Evolutionary conservation across 352 stramenopile genomes (phyloP).

Genomic region (Phytophthora kernoviae): DNA sequence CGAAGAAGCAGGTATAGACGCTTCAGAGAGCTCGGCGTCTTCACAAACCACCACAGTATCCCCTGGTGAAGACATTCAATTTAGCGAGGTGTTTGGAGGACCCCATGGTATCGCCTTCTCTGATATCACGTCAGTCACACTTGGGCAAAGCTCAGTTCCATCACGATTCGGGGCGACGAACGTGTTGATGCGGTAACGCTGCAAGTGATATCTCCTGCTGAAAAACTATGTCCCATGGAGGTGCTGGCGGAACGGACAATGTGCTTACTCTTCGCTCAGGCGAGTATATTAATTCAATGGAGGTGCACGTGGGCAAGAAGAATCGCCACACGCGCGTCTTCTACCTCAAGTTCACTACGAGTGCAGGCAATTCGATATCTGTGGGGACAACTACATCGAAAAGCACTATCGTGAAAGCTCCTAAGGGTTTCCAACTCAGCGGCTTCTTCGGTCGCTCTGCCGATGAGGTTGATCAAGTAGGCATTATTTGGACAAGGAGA

Average conservation of each 20-base stretch:
- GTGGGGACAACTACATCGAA: constrained; percentile 13
- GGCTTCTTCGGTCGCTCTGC: constrained; percentile 28
- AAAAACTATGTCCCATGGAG: constrained; percentile 24
- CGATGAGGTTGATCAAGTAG: constrained; percentile 22
- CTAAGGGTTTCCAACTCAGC: constrained; percentile 28
- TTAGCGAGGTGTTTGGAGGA: constrained; percentile 25
- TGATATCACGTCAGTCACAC: constrained; percentile 22
- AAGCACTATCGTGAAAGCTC: constrained; percentile 10
- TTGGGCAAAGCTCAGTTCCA: constrained; percentile 22
- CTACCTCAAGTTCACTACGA: constrained; percentile 20
- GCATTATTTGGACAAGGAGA: constrained; percentile 31
- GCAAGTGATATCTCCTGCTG: constrained; percentile 10
- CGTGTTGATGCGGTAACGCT: constrained; percentile 27
- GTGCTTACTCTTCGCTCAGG: constrained; percentile 7
- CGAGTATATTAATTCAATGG: constrained; percentile 31
- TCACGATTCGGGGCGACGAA: constrained; percentile 25
- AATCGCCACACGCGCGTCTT: constrained; percentile 14
- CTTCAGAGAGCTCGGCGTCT: no score
- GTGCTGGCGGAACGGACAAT: constrained; percentile 14
- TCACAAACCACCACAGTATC: not conserved
- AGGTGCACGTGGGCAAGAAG: constrained; percentile 23
- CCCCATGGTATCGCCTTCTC: constrained; percentile 22
- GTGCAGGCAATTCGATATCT: constrained; percentile 17
- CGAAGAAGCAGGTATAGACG: not conserved
- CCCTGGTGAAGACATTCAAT: constrained; percentile 13